A percentile compares a stretch with the other conserved stretches of the same genome.
These are phyloP conservation scores for Lachnellula cervina DNA, from an alignment of 2,329 filamentous ascomycete genomes.

Conservation along the genomic window DNA sequence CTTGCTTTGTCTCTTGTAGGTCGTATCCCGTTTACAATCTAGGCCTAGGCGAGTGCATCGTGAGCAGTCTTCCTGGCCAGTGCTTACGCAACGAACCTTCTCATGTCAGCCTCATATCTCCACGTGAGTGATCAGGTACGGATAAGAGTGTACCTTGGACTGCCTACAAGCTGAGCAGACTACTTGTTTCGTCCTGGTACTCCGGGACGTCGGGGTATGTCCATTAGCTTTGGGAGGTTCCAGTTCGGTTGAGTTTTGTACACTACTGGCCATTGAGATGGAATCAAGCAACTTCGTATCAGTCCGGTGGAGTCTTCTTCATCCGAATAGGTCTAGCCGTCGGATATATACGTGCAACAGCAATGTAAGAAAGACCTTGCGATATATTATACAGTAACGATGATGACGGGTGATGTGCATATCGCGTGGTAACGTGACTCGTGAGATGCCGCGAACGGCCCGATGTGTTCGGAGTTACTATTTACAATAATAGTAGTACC, in stretches of 20 bases:
- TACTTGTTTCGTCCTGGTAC: not conserved
- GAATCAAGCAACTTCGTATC: not conserved
- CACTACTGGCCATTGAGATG: not conserved
- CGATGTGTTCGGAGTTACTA: too few relatives aligned
- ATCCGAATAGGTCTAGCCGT: not conserved
- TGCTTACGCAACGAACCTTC: constrained; percentile 4
- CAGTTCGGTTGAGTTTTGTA: not conserved
- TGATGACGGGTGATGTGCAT: not conserved
- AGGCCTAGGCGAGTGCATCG: constrained; percentile 14
- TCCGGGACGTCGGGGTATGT: not conserved
- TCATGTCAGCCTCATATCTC: not conserved
- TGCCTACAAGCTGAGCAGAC: constrained; percentile 9
- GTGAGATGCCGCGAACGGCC: not conserved
- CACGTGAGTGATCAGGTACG: not conserved
- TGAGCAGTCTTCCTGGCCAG: constrained; percentile 3
- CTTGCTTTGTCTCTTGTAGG: constrained; percentile 18
- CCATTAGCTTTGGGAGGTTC: not conserved
- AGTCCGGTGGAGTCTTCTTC: not conserved
- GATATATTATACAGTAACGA: not conserved
- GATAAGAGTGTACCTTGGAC: not conserved
- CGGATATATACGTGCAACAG: not conserved
- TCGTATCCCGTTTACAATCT: constrained; percentile 17
- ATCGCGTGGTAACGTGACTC: not conserved
- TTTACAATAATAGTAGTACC: too few relatives aligned
- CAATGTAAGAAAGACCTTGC: not conserved